Base-by-base conservation (phyloP, 176 grass and related monocot species). In the Rhynchospora breviuscula region DNA sequence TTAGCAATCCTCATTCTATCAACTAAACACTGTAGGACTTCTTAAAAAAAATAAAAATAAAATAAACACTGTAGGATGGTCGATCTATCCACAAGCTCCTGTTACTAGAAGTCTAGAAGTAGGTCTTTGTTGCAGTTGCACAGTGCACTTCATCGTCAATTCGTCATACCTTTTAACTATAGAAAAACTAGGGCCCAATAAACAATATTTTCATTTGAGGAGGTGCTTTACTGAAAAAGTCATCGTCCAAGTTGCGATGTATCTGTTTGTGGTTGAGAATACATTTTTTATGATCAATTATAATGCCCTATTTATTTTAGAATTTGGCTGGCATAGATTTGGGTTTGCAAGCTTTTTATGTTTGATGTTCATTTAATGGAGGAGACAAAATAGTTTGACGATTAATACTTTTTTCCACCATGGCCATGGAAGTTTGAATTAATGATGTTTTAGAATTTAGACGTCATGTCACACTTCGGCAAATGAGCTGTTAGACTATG, bases 101-200 rank as follows among this genome's bases (percentile, higher is more conserved):
- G 35, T 70, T 73, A 8, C 48, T 5, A 48, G 5, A 22, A 6
- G 69, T 40, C 48, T 5, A 48, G 5, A 22, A 6, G 69, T 40
- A 40, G 35, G 35, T 73, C 69, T n/a, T 73, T 73, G 44, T 73
- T 73, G 69, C 69, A 73, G 44, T 73, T 73, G 69, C 69, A 73
- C 40, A 1, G 17, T 71, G 67, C 43, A 21, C 17, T 10, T 71
- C 17, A 11, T 71, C 29, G 15, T 40, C 31, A 68, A 43, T n/a
- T 66, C 35, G 35, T 35, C 21, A 67, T 67, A 26, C 26, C 26
- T 3, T 35, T 18, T 8, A 47, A 71, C 15, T 9, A 45, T 17
- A 67, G 29, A 67, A 69, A 69, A 69, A n/a, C 13, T 69, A 59
- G 25, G 10, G 66, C 35, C 18, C 66, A 15, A 43, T 69, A 15